A percentile compares a stretch with the other conserved stretches of the same genome.
Conservation (phyloP, 2,329 filamentous ascomycete genomes). For the Sporothrix schenckii region DNA sequence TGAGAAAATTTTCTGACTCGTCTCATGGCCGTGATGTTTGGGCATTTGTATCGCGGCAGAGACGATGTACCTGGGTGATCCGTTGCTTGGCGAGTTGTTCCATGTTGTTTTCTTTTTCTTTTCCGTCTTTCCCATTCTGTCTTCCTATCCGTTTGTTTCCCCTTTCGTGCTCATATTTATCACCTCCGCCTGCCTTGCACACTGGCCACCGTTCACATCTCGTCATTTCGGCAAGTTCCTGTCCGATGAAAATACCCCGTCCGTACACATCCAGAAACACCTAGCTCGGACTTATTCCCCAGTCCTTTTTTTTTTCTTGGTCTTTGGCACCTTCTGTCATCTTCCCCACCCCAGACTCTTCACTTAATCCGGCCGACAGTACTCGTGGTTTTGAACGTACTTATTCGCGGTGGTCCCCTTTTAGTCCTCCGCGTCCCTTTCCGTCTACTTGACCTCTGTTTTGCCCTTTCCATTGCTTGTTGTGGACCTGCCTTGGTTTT, state of each 20-base stretch:
- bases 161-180: not conserved
- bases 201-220: conserved; percentile 11
- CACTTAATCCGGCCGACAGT: not conserved
- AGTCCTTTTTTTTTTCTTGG: not conserved
- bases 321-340: not conserved
- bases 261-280: not conserved
- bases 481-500: not conserved
- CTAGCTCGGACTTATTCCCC: not conserved
- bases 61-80: not conserved
- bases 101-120: not conserved
- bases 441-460: not conserved
- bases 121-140: not conserved
- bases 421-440: not conserved
- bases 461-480: not conserved
- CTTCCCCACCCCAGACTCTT: conserved; percentile 13
- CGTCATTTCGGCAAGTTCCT: conserved; percentile 13
- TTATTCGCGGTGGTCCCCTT: conserved; percentile 10
- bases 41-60: not conserved
- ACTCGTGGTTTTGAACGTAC: not conserved
- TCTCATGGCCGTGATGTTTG: too few species aligned
- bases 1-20: not conserved
- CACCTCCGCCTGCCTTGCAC: not conserved
- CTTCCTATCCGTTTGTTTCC: not conserved
- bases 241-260: not conserved
- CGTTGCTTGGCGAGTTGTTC: not conserved